These are phyloP conservation scores for Colletotrichum neosansevieriae DNA, from an alignment of 2,329 filamentous ascomycete genomes.

Conservation along the genomic window DNA sequence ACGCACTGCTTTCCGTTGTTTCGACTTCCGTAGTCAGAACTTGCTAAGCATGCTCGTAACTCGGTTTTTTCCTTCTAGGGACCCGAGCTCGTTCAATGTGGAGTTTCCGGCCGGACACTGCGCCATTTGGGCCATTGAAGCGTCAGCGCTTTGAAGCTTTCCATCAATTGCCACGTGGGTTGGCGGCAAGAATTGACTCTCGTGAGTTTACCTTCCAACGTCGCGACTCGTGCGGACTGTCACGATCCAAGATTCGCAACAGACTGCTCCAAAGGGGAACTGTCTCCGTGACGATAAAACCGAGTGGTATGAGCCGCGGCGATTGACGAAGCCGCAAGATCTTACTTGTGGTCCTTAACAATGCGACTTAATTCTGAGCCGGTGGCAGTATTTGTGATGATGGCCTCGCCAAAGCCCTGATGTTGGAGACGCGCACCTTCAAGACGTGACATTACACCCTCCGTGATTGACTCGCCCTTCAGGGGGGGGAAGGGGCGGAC, in stretches of 20 bases:
- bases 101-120: neutral
- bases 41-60: neutral
- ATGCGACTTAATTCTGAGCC: too few relatives aligned
- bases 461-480: neutral
- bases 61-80: neutral
- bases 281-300: slow-evolving; percentile 11
- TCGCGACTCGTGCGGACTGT: neutral
- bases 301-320: slow-evolving; percentile 6
- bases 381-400: too few relatives aligned
- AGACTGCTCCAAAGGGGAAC: neutral
- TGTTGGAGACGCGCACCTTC: neutral
- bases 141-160: neutral
- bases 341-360: neutral
- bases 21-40: neutral
- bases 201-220: neutral
- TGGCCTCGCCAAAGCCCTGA: too few relatives aligned
- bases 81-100: neutral
- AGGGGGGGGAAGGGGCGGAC: too few relatives aligned
- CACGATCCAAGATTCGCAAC: slow-evolving; percentile 3
- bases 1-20: neutral
- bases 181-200: neutral
- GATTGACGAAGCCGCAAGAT: neutral
- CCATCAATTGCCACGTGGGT: neutral
- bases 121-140: too few relatives aligned
- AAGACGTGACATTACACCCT: neutral